phyloP scores from a whole-genome alignment of 108 stramenopile species.

The Skeletonema marinoi region DNA sequence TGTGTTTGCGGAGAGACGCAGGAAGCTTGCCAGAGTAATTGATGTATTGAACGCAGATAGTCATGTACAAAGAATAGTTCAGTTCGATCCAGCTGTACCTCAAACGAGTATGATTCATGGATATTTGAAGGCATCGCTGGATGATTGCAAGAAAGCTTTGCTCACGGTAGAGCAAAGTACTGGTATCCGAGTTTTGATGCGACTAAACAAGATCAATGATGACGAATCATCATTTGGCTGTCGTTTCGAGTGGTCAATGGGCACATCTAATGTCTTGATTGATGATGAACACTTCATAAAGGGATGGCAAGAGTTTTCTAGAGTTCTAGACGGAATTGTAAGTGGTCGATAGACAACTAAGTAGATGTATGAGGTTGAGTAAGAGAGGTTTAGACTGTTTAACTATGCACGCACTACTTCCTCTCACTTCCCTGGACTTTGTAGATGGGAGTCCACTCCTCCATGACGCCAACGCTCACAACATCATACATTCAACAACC shows the following conservation, averaged over 20 bases:
- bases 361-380: no score
- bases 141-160: slow-evolving; percentile 37
- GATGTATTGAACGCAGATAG: slow-evolving; percentile 16
- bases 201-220: slow-evolving; percentile 26
- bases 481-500: neutral
- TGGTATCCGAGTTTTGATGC: slow-evolving; percentile 48
- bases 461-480: neutral
- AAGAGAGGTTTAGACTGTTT: no score
- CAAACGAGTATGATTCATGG: slow-evolving; percentile 77
- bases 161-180: slow-evolving; percentile 26
- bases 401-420: no score
- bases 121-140: slow-evolving; percentile 39
- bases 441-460: neutral
- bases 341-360: neutral
- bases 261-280: slow-evolving; percentile 60
- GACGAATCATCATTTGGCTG: slow-evolving; percentile 41
- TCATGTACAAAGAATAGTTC: slow-evolving; percentile 26
- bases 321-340: neutral
- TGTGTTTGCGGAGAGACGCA: slow-evolving; percentile 53
- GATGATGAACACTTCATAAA: slow-evolving; percentile 46
- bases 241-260: slow-evolving; percentile 74
- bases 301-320: slow-evolving; percentile 52
- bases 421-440: no score
- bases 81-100: slow-evolving; percentile 70
- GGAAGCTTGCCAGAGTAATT: slow-evolving; percentile 50